These are phyloP conservation scores for Aureobasidium sp. DNA, from an alignment of 2,329 filamentous ascomycete genomes.

Conservation along the genomic window DNA sequence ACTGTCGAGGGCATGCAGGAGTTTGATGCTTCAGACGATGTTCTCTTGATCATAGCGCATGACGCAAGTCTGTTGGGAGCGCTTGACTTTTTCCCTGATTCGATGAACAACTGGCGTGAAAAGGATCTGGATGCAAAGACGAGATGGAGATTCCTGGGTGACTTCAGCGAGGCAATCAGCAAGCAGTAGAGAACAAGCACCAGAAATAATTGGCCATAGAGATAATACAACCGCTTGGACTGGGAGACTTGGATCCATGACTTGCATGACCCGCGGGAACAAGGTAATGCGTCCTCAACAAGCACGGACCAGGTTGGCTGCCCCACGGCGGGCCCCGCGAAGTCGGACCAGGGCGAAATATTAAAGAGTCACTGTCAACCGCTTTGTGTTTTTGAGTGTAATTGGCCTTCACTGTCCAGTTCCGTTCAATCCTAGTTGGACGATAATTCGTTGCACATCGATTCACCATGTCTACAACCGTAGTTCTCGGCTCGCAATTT, in stretches of 20 bases:
- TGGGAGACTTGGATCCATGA: background rate
- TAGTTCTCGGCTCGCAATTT: slow-evolving; percentile 54
- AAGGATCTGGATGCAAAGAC: slow-evolving; percentile 40
- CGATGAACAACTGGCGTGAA: slow-evolving; percentile 39
- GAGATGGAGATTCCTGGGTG: slow-evolving; percentile 44
- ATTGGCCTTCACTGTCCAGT: slow-evolving; percentile 14
- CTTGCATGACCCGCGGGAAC: background rate
- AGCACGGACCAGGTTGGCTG: background rate
- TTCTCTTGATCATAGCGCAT: slow-evolving; percentile 43
- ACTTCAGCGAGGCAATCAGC: slow-evolving; percentile 38
- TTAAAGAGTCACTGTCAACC: background rate
- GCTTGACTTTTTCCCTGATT: slow-evolving; percentile 43
- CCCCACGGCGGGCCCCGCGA: background rate
- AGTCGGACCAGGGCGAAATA: background rate
- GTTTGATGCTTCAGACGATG: slow-evolving; percentile 36
- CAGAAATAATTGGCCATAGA: background rate
- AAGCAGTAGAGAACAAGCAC: slow-evolving; percentile 13
- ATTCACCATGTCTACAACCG: slow-evolving; percentile 37
- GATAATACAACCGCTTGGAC: background rate
- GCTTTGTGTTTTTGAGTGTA: slow-evolving; percentile 2
- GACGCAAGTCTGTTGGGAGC: slow-evolving; percentile 37
- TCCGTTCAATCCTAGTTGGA: slow-evolving; percentile 13
- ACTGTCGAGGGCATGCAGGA: slow-evolving; percentile 41
- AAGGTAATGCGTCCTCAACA: background rate
- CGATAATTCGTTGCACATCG: background rate